Evolutionary conservation across 2,329 filamentous ascomycete species (phyloP).

Genomic region (Pseudocercospora pini-densiflorae): DNA sequence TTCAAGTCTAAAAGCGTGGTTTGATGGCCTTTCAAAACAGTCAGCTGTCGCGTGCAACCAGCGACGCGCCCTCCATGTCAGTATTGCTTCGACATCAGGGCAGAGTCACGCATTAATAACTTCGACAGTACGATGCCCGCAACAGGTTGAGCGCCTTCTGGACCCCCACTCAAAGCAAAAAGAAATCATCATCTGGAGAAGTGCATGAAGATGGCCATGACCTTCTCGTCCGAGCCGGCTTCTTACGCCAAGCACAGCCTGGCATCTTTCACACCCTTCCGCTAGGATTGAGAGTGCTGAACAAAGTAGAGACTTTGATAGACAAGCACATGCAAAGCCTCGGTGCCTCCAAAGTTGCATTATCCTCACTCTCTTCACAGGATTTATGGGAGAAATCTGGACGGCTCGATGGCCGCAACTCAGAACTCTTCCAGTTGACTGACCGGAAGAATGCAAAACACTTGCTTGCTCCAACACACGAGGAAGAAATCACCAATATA

Average conservation of each 20-base stretch:
- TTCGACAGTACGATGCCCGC: constrained; percentile 57
- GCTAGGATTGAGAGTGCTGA: constrained; percentile 81
- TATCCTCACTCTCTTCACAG: constrained; percentile 86
- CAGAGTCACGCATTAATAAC: not conserved
- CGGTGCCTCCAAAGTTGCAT: constrained; percentile 78
- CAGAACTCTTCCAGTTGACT: constrained; percentile 74
- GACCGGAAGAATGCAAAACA: constrained; percentile 78
- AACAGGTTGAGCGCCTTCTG: constrained; percentile 75
- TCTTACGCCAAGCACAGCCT: constrained; percentile 70
- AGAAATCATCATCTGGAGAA: constrained; percentile 53
- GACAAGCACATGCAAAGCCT: constrained; percentile 81
- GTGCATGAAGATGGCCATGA: constrained; percentile 42
- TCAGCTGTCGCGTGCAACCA: not conserved
- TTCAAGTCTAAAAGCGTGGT: not conserved
- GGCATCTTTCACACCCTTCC: constrained; percentile 94
- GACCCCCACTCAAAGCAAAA: constrained; percentile 63
- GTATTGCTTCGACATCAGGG: not conserved
- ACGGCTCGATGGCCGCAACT: constrained; percentile 62
- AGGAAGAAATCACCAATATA: constrained; percentile 90
- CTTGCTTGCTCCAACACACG: constrained; percentile 88
- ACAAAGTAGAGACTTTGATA: constrained; percentile 83
- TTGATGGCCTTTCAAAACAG: too few relatives aligned
- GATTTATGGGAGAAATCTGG: constrained; percentile 82
- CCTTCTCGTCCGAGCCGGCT: constrained; percentile 51
- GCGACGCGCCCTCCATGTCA: constrained; percentile 22